A percentile compares a stretch with the other conserved stretches of the same genome.
These are phyloP conservation scores for Arctium minus DNA, from an alignment of 129 eudicot genomes.

Conservation along the genomic window DNA sequence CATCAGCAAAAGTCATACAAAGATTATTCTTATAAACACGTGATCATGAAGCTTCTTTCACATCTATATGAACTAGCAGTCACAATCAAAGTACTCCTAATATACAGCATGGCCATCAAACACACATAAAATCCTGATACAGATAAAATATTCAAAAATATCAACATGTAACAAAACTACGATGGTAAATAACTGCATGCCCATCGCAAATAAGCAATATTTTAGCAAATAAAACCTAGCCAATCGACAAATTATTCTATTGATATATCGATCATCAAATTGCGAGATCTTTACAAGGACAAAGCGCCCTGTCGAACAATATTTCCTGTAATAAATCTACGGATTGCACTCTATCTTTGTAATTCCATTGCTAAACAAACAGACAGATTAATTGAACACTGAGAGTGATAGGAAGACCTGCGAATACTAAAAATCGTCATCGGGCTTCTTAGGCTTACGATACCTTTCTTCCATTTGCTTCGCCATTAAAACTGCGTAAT, in stretches of 20 bases:
- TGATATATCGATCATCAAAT: background rate
- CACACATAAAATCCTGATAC: background rate
- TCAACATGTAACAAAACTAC: background rate
- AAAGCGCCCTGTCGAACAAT: background rate
- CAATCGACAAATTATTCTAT: too few relatives aligned
- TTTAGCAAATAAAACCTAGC: too few relatives aligned
- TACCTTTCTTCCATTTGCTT: constrained; percentile 53
- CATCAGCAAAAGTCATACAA: background rate
- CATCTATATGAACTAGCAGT: background rate
- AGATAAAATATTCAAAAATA: background rate
- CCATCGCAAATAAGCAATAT: too few relatives aligned
- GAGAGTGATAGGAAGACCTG: constrained; percentile 14
- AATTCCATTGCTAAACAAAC: background rate
- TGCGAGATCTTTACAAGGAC: background rate
- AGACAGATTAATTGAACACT: background rate
- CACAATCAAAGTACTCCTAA: background rate
- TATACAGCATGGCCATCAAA: background rate
- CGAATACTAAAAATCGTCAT: constrained; percentile 28
- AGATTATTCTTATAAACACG: background rate
- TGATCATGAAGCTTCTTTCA: background rate
- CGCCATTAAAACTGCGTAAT: constrained; percentile 35
- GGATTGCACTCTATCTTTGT: background rate
- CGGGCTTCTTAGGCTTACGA: constrained; percentile 54
- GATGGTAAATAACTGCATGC: background rate
- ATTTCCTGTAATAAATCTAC: background rate